Evolutionary conservation across 2,329 filamentous ascomycete genomes (phyloP).

Genomic region (Cylindrodendrum hubeiense): DNA sequence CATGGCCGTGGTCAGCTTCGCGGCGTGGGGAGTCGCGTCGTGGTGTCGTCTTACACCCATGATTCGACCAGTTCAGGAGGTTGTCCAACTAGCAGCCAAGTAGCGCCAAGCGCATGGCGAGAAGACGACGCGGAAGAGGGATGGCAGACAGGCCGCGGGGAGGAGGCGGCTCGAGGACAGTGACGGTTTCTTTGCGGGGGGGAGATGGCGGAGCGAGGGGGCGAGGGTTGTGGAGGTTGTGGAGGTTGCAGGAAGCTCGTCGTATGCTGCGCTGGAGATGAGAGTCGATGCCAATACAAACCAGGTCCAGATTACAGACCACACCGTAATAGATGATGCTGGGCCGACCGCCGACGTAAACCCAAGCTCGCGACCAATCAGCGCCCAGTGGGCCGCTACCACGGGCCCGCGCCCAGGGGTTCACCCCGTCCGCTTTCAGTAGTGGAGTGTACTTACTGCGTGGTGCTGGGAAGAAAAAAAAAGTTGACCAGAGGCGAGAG

Average conservation of each 20-base stretch:
- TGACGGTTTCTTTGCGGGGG: neutral
- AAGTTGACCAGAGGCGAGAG: slow-evolving; percentile 12
- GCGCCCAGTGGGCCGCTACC: slow-evolving; percentile 33
- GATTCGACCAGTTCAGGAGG: slow-evolving; percentile 48
- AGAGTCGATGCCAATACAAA: neutral
- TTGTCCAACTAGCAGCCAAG: slow-evolving; percentile 40
- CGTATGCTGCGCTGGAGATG: neutral
- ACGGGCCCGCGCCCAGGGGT: slow-evolving; percentile 41
- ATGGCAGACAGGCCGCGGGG: neutral
- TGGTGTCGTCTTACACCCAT: slow-evolving; percentile 51
- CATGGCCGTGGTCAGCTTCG: slow-evolving; percentile 38
- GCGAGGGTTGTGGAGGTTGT: no score
- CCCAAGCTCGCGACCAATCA: slow-evolving; percentile 43
- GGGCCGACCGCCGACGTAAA: slow-evolving; percentile 35
- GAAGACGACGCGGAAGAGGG: slow-evolving; percentile 6
- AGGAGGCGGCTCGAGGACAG: neutral
- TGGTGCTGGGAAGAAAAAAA: slow-evolving; percentile 19
- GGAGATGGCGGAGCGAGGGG: neutral
- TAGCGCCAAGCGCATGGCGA: slow-evolving; percentile 42
- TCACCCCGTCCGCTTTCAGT: slow-evolving; percentile 30
- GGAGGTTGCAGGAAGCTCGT: neutral
- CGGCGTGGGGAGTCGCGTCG: slow-evolving; percentile 11
- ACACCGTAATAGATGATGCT: slow-evolving; percentile 32
- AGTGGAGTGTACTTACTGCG: slow-evolving; percentile 8
- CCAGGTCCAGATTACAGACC: neutral